phyloP scores from a whole-genome alignment of 2,329 filamentous ascomycete genomes.

The Leptodontidium sp. region DNA sequence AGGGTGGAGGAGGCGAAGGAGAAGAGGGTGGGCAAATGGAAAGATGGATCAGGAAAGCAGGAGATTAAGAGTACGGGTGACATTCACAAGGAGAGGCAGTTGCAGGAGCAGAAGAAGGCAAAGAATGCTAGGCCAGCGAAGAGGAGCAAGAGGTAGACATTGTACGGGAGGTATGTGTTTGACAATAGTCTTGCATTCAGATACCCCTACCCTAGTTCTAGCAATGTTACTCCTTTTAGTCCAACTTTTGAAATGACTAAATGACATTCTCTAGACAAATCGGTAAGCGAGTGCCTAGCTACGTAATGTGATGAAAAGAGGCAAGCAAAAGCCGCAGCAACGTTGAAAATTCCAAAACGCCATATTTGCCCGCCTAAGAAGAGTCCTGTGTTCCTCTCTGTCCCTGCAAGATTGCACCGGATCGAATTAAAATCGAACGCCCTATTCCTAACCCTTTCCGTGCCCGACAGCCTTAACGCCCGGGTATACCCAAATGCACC shows the following conservation, averaged over 20 bases:
- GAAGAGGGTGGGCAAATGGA: conserved; percentile 79
- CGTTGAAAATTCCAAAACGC: conserved; percentile 1
- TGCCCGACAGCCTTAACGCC: conserved; percentile 25
- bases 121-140: conserved; percentile 88
- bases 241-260: background rate
- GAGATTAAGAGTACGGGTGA: conserved; percentile 86
- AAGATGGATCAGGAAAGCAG: conserved; percentile 74
- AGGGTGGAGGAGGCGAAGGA: conserved; percentile 86
- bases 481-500: conserved; percentile 23
- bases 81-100: conserved; percentile 81
- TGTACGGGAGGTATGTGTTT: conserved; percentile 1
- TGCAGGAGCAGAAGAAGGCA: conserved; percentile 78
- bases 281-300: background rate
- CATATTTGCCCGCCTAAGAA: conserved; percentile 12
- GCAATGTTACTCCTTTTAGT: background rate
- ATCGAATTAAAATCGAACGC: conserved; percentile 3
- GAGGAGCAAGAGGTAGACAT: conserved; percentile 54
- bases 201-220: conserved; percentile 12
- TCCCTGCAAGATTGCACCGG: background rate
- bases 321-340: background rate
- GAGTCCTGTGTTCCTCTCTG: conserved; percentile 25
- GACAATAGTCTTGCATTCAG: conserved; percentile 18
- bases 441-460: background rate
- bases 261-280: background rate
- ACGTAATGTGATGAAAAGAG: conserved; percentile 10